Evolutionary conservation across 768 basidiomycete species (phyloP).

Genomic region (Serendipita vermifera): DNA sequence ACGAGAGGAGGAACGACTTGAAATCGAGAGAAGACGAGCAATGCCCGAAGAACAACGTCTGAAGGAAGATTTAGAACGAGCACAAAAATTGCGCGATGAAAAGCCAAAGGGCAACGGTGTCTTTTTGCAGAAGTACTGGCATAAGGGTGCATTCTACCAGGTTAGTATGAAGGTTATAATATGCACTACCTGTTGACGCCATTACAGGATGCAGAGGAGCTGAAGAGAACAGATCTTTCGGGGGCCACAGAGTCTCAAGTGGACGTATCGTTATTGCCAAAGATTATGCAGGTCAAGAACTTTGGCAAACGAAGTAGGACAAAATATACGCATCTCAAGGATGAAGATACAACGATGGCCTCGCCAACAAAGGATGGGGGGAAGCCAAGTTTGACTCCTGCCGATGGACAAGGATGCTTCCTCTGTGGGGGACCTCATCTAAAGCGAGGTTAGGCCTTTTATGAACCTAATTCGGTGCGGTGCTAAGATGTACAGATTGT

Average conservation of each 20-base stretch:
- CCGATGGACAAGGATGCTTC: slow-evolving; percentile 65
- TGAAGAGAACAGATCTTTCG: slow-evolving; percentile 72
- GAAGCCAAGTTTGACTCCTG: slow-evolving; percentile 23
- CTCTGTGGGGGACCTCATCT: slow-evolving; percentile 88
- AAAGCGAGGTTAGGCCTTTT: slow-evolving; percentile 53
- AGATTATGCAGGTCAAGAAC: slow-evolving; percentile 94
- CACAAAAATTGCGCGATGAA: slow-evolving; percentile 66
- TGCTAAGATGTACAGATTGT: slow-evolving; percentile 14
- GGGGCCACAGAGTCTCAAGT: slow-evolving; percentile 80
- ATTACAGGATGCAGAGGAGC: slow-evolving; percentile 77
- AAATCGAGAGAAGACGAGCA: slow-evolving; percentile 81
- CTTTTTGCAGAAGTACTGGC: slow-evolving; percentile 97
- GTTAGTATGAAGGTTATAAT: no score
- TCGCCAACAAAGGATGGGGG: slow-evolving; percentile 38
- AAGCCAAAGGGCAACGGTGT: slow-evolving; percentile 86
- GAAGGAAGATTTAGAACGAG: slow-evolving; percentile 82
- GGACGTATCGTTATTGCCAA: slow-evolving; percentile 78
- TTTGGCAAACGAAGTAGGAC: slow-evolving; percentile 86
- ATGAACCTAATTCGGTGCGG: neutral
- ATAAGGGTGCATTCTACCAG: slow-evolving; percentile 98
- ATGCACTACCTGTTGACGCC: no score
- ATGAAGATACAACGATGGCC: slow-evolving; percentile 74
- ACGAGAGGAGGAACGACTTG: slow-evolving; percentile 75
- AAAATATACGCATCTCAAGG: slow-evolving; percentile 91
- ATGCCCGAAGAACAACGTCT: slow-evolving; percentile 87